These are phyloP conservation scores for Anaeramoeba ignava DNA, from an alignment of 78 protist species.

Conservation along the genomic window DNA sequence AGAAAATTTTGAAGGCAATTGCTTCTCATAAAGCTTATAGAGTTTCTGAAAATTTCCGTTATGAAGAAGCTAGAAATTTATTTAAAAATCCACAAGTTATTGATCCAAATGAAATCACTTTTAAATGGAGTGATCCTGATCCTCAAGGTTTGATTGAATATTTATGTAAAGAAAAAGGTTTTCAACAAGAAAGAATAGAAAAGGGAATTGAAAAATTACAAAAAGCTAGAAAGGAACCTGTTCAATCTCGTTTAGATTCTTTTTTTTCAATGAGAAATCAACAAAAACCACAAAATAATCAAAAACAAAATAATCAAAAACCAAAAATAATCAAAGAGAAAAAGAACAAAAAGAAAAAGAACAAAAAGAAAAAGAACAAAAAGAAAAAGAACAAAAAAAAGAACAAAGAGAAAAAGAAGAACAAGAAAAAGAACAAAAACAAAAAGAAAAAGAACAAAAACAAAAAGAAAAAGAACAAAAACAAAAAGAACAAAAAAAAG, in stretches of 20 bases:
- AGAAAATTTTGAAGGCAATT: not conserved
- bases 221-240: not conserved
- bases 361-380: not conserved
- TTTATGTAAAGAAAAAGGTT: not conserved
- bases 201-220: not conserved
- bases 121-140: slow-evolving; percentile 25
- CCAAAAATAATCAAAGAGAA: not conserved
- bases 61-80: slow-evolving; percentile 13
- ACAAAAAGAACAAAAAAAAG: not conserved
- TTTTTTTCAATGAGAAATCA: not conserved
- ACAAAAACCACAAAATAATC: not conserved
- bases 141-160: slow-evolving; percentile 10
- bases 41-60: slow-evolving; percentile 8
- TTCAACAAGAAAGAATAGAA: not conserved
- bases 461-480: not conserved
- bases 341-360: not conserved
- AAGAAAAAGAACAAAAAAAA: not conserved
- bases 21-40: not conserved
- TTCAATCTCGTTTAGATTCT: not conserved
- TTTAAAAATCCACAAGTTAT: slow-evolving; percentile 11
- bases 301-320: not conserved
- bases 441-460: not conserved
- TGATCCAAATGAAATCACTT: not conserved
- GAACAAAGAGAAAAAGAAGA: not conserved
- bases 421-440: not conserved